Conservation (phyloP, 106 monocot genomes). For the Apostasia shenzhenica region DNA sequence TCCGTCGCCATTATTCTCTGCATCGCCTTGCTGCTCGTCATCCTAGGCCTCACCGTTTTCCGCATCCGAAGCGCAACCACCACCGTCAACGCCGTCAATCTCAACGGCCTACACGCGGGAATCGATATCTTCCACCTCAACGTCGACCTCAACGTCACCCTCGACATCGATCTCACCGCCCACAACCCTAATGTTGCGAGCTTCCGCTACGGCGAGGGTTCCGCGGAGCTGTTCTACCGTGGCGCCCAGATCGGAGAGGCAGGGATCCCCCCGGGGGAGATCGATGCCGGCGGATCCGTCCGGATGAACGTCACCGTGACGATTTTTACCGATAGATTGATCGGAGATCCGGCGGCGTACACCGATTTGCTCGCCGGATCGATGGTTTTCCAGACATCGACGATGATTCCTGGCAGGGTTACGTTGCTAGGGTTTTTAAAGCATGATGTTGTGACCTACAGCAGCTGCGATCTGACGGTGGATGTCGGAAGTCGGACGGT, state of each 20-base stretch:
- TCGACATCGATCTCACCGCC: constrained; percentile 45
- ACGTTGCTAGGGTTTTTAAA: constrained; percentile 53
- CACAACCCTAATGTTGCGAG: constrained; percentile 71
- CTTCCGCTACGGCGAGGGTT: constrained; percentile 41
- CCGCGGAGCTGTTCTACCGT: constrained; percentile 48
- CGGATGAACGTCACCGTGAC: constrained; percentile 29
- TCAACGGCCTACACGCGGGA: constrained; percentile 36
- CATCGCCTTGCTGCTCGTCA: constrained; percentile 31
- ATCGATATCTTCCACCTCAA: constrained; percentile 23
- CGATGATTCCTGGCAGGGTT: constrained; percentile 57
- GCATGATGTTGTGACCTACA: constrained; percentile 43
- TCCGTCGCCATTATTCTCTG: constrained; percentile 13
- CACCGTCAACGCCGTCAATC: constrained; percentile 49
- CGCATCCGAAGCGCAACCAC: constrained; percentile 36
- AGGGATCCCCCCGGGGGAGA: constrained; percentile 55
- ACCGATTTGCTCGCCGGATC: constrained; percentile 40
- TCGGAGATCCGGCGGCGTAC: constrained; percentile 17
- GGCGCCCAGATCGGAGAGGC: constrained; percentile 53
- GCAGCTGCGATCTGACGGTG: constrained; percentile 50
- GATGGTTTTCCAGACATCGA: constrained; percentile 35
- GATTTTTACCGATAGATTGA: constrained; percentile 41
- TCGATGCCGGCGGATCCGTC: constrained; percentile 27
- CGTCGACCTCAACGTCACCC: constrained; percentile 63
- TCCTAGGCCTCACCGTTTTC: constrained; percentile 61
- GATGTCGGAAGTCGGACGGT: constrained; percentile 20